Evolutionary conservation across 148 eudicot species (phyloP).

Genomic region (Amaranthus hypochondriacus): DNA sequence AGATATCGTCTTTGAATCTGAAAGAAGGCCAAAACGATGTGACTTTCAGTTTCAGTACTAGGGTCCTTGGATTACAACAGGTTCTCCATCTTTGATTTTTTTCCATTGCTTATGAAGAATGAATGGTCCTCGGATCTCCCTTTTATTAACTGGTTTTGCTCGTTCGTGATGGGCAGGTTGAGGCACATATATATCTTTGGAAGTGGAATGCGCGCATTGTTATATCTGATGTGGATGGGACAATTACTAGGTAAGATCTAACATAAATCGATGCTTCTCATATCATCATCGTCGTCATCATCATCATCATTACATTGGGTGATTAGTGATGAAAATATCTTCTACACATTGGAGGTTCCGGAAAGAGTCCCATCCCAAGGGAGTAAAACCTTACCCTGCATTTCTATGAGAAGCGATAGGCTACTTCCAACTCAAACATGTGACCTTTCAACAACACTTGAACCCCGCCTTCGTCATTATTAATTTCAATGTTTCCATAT

Average conservation of each 20-base stretch:
- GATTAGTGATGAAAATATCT: no score
- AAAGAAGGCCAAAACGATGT: slow-evolving; percentile 96
- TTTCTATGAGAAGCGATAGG: no score
- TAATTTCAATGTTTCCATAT: no score
- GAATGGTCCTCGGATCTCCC: not conserved
- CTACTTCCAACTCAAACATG: no score
- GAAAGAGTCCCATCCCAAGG: no score
- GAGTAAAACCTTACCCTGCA: no score
- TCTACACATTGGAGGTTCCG: no score
- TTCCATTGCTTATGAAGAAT: not conserved
- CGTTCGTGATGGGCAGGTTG: slow-evolving; percentile 55
- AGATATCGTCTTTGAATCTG: slow-evolving; percentile 78
- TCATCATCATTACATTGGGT: no score
- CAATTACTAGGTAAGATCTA: slow-evolving; percentile 77
- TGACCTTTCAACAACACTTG: no score
- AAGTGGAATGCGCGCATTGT: slow-evolving; percentile 95
- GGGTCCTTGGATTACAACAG: slow-evolving; percentile 80
- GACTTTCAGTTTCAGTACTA: slow-evolving; percentile 73
- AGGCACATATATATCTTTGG: slow-evolving; percentile 98
- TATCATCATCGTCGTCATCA: no score
- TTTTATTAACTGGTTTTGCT: slow-evolving; percentile 12
- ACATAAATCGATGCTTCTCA: no score
- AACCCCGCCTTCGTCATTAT: no score
- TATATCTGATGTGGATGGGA: slow-evolving; percentile 97
- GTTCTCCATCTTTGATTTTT: slow-evolving; percentile 30